A percentile compares a stretch with the other conserved stretches of the same genome.
Evolutionary conservation across 495 filamentous ascomycete species (phyloP).

Genomic region (Viridothelium virens): DNA sequence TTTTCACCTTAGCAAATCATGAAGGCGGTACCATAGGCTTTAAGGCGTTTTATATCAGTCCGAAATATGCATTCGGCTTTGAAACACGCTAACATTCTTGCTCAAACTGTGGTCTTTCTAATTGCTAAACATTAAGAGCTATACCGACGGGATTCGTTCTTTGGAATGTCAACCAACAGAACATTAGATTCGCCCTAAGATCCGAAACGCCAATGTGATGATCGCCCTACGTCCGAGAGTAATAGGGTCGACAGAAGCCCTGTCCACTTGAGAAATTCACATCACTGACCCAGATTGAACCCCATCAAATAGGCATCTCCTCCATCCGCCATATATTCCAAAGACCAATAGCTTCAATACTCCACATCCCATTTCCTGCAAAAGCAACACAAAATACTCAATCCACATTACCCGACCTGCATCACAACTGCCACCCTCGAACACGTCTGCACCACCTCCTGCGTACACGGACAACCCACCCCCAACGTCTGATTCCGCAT

Average conservation of each 20-base stretch:
- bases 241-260: too few species aligned
- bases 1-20: not conserved
- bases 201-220: too few species aligned
- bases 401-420: not conserved
- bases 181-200: too few species aligned
- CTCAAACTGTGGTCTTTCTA: not conserved
- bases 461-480: not conserved
- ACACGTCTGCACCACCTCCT: slow-evolving; percentile 8
- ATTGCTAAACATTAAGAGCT: too few species aligned
- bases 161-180: too few species aligned
- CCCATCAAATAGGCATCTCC: too few species aligned
- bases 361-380: too few species aligned
- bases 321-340: too few species aligned
- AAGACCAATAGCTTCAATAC: not conserved
- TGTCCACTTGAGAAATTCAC: not conserved
- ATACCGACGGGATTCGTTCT: too few species aligned
- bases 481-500: not conserved
- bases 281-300: not conserved
- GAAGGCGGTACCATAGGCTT: not conserved
- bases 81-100: not conserved
- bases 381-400: not conserved
- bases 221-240: too few species aligned
- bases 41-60: not conserved
- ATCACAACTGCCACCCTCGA: not conserved
- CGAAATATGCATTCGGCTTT: slow-evolving; percentile 2